These are phyloP conservation scores for Meredithiella fracta DNA, from an alignment of 2,329 filamentous ascomycete species.

Conservation along the genomic window DNA sequence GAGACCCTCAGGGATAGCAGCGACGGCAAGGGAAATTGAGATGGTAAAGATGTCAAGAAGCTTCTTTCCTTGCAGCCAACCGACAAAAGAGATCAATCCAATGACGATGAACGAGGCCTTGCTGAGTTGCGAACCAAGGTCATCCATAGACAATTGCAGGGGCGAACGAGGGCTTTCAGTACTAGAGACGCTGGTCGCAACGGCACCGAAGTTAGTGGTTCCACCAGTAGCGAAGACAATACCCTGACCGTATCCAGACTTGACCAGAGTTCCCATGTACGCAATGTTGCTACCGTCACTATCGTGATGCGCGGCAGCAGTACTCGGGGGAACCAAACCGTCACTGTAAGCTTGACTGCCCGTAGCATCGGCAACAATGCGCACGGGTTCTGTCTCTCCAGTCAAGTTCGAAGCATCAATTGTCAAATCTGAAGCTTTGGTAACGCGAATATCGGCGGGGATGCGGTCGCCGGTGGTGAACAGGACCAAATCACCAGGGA, in stretches of 20 bases:
- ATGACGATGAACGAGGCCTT: constrained; percentile 95
- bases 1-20: constrained; percentile 86
- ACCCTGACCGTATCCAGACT: constrained; percentile 86
- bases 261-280: constrained; percentile 94
- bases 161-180: constrained; percentile 93
- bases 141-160: constrained; percentile 89
- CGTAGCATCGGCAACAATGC: constrained; percentile 51
- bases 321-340: constrained; percentile 13
- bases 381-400: constrained; percentile 86
- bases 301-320: constrained; percentile 19
- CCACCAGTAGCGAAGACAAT: constrained; percentile 94
- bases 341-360: constrained; percentile 8
- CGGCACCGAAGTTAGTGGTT: constrained; percentile 88
- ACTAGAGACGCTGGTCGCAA: constrained; percentile 81
- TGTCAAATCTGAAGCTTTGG: constrained; percentile 70
- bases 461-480: constrained; percentile 95
- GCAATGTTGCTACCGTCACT: constrained; percentile 80
- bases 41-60: constrained; percentile 94
- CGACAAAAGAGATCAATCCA: constrained; percentile 77
- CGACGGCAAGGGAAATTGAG: constrained; percentile 88
- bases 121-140: constrained; percentile 87
- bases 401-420: constrained; percentile 96
- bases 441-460: constrained; percentile 89
- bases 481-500: constrained; percentile 80
- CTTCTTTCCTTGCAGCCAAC: constrained; percentile 75